These are phyloP conservation scores for Harringtonia lauricola DNA, from an alignment of 2,329 filamentous ascomycete species.

Conservation along the genomic window DNA sequence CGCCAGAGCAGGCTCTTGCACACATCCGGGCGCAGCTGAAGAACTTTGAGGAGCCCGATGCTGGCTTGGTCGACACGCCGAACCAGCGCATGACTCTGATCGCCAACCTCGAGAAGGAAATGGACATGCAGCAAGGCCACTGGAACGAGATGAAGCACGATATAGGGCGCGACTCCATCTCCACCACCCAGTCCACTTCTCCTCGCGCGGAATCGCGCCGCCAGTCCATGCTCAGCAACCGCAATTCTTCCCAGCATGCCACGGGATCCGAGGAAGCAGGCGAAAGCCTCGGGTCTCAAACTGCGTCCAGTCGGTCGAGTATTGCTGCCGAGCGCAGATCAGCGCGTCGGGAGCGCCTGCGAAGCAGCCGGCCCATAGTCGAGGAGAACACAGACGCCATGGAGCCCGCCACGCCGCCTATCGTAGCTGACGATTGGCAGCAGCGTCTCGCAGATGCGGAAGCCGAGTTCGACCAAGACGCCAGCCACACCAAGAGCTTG, in stretches of 20 bases:
- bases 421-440: constrained; percentile 19
- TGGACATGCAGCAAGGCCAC: constrained; percentile 46
- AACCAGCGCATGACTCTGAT: constrained; percentile 37
- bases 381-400: not conserved
- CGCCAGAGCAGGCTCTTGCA: constrained; percentile 35
- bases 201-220: constrained; percentile 21
- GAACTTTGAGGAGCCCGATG: constrained; percentile 31
- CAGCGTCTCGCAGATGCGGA: constrained; percentile 33
- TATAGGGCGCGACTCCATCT: constrained; percentile 38
- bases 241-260: too few species aligned
- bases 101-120: constrained; percentile 49
- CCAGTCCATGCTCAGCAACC: constrained; percentile 14
- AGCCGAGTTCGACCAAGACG: constrained; percentile 9
- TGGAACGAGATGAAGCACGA: constrained; percentile 48
- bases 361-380: constrained; percentile 10
- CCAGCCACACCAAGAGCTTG: constrained; percentile 19
- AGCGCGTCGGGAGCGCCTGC: constrained; percentile 26
- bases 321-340: constrained; percentile 26
- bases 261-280: too few species aligned
- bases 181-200: constrained; percentile 27
- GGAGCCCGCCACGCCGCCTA: too few species aligned
- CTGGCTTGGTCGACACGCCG: constrained; percentile 24
- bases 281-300: too few species aligned
- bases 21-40: constrained; percentile 41
- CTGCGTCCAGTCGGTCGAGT: constrained; percentile 18